A percentile compares a stretch with the other conserved stretches of the same genome.
These are phyloP conservation scores for Trametes polyzona DNA, from an alignment of 1,284 basidiomycete genomes.

Conservation along the genomic window DNA sequence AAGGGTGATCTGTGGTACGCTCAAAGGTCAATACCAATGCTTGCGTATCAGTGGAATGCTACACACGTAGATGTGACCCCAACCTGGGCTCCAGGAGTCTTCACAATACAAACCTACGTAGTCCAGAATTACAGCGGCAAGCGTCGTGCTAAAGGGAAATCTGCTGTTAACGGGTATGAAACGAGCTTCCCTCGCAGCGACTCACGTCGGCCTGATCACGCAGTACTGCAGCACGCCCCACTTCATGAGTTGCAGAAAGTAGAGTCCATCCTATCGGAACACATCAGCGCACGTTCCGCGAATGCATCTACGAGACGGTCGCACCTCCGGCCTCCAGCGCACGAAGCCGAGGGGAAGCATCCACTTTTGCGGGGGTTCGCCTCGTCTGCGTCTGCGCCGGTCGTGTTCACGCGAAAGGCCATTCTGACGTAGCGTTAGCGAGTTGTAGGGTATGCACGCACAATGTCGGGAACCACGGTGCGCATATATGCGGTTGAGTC, in stretches of 20 bases:
- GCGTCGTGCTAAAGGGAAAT: slow-evolving; percentile 52
- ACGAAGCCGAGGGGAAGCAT: slow-evolving; percentile 70
- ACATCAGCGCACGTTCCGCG: neutral
- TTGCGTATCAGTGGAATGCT: neutral
- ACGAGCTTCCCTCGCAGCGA: slow-evolving; percentile 10
- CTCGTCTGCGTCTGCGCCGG: slow-evolving; percentile 43
- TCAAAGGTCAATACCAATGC: neutral
- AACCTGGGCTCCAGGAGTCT: slow-evolving; percentile 68
- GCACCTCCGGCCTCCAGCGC: slow-evolving; percentile 62
- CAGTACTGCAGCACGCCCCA: slow-evolving; percentile 85
- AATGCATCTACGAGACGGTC: slow-evolving; percentile 7
- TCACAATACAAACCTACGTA: slow-evolving; percentile 75
- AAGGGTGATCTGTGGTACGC: slow-evolving; percentile 52
- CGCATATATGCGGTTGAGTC: neutral
- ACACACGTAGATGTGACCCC: slow-evolving; percentile 72
- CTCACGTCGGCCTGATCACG: slow-evolving; percentile 60
- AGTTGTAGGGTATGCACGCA: too few species aligned
- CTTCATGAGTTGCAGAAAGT: slow-evolving; percentile 80
- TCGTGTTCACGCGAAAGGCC: slow-evolving; percentile 61
- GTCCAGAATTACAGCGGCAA: slow-evolving; percentile 66
- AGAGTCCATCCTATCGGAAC: slow-evolving; percentile 57
- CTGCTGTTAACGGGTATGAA: neutral
- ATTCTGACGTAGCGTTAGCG: slow-evolving; percentile 25
- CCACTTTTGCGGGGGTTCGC: slow-evolving; percentile 62
- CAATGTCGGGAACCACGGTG: neutral